These are phyloP conservation scores for Cicer arietinum DNA, from an alignment of 306 rosid genomes.

Conservation along the genomic window DNA sequence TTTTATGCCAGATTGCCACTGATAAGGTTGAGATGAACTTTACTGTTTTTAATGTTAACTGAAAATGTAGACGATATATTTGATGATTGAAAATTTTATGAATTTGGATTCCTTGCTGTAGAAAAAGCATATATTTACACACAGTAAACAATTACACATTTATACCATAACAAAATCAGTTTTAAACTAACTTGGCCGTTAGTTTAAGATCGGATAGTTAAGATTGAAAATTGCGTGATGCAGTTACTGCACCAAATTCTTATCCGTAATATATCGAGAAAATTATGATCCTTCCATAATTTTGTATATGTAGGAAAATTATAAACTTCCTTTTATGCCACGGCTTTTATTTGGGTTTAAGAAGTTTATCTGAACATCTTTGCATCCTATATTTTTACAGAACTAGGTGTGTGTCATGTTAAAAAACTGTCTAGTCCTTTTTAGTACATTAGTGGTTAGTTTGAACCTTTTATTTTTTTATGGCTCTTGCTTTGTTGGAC, in stretches of 20 bases:
- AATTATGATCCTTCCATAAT: slow-evolving; percentile 9
- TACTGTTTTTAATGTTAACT: slow-evolving; percentile 3
- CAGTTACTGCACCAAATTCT: too few relatives aligned
- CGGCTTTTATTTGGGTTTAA: background rate
- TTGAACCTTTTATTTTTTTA: background rate
- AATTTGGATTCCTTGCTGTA: too few relatives aligned
- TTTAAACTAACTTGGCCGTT: too few relatives aligned
- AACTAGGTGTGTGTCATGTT: slow-evolving; percentile 14
- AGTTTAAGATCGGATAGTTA: too few relatives aligned
- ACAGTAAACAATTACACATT: too few relatives aligned
- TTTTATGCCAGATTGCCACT: background rate
- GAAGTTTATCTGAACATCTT: slow-evolving; percentile 28
- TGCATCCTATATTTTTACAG: background rate
- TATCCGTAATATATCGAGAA: slow-evolving; percentile 11
- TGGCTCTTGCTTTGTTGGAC: slow-evolving; percentile 6
- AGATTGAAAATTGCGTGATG: too few relatives aligned
- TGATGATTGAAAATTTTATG: background rate
- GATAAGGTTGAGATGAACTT: slow-evolving; percentile 22
- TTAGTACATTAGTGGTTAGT: background rate
- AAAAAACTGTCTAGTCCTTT: slow-evolving; percentile 2
- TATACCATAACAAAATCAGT: too few relatives aligned
- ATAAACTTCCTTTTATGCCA: background rate
- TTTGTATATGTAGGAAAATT: background rate
- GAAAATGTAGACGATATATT: slow-evolving; percentile 26
- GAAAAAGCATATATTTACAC: too few relatives aligned